These are phyloP conservation scores for Ustilago esculenta DNA, from an alignment of 1,284 basidiomycete genomes.

Conservation along the genomic window DNA sequence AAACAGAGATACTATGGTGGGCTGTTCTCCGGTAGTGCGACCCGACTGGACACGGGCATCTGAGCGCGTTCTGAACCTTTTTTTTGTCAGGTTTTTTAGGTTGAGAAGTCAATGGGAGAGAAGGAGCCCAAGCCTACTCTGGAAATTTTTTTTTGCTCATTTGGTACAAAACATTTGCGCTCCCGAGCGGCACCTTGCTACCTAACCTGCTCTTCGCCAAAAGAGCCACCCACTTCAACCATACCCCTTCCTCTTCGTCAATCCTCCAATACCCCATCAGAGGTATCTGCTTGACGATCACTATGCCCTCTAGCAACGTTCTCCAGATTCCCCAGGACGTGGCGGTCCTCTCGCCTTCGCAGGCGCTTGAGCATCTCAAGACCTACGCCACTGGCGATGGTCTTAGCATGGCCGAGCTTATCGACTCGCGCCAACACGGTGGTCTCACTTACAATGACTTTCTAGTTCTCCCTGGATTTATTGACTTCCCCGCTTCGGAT, in stretches of 20 bases:
- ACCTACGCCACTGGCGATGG: conserved; percentile 84
- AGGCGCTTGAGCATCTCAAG: conserved; percentile 58
- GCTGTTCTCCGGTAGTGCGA: too few relatives aligned
- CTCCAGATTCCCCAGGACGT: conserved; percentile 33
- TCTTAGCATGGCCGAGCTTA: conserved; percentile 83
- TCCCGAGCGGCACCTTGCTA: conserved; percentile 9
- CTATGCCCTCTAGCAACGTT: conserved; percentile 37
- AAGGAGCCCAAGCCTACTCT: too few relatives aligned
- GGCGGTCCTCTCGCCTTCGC: conserved; percentile 50
- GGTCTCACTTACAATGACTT: conserved; percentile 87
- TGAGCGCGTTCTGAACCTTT: conserved; percentile 12
- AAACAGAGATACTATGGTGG: not conserved
- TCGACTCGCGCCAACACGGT: conserved; percentile 87
- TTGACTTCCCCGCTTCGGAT: conserved; percentile 85
- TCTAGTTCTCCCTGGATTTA: conserved; percentile 81
- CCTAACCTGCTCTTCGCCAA: conserved; percentile 36
- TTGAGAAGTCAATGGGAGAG: too few relatives aligned
- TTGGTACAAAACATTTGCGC: conserved; percentile 11
- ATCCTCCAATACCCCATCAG: not conserved
- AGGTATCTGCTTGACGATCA: conserved; percentile 9
- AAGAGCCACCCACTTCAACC: conserved; percentile 37
- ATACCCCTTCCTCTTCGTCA: conserved; percentile 7
- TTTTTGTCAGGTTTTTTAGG: conserved; percentile 1
- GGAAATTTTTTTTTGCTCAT: too few relatives aligned
- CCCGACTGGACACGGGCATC: too few relatives aligned